phyloP scores from a whole-genome alignment of 345 rosid genomes.

The Euphorbia lathyris region DNA sequence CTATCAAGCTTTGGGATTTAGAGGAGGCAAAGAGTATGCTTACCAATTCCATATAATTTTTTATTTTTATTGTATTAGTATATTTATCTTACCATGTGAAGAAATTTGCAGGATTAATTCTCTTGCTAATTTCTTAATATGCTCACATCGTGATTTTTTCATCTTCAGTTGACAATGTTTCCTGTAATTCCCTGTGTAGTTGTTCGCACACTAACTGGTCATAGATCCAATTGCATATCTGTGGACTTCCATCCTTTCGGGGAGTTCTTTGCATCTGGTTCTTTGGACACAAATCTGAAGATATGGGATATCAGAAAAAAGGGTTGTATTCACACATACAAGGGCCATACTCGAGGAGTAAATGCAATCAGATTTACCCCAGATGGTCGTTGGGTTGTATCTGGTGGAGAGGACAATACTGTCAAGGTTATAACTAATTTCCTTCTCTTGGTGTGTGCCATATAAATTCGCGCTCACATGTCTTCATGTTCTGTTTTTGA shows the following conservation, averaged over 20 bases:
- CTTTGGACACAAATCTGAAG: constrained; percentile 94
- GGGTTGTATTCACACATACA: constrained; percentile 97
- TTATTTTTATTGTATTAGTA: not conserved
- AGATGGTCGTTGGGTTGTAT: constrained; percentile 99
- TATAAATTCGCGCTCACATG: not conserved
- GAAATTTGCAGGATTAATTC: not conserved
- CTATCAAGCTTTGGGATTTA: constrained; percentile 96
- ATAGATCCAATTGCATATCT: constrained; percentile 93
- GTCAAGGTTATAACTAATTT: constrained; percentile 63
- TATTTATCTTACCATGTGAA: not conserved
- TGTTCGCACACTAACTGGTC: constrained; percentile 94
- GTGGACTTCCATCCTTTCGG: constrained; percentile 99
- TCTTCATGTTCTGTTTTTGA: not conserved
- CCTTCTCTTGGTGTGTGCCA: constrained; percentile 7
- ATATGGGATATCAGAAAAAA: constrained; percentile 99
- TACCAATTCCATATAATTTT: constrained; percentile 10
- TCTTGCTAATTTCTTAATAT: not conserved
- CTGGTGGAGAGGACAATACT: constrained; percentile 95
- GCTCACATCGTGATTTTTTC: constrained; percentile 1
- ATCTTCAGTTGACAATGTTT: constrained; percentile 10
- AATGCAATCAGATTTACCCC: constrained; percentile 97
- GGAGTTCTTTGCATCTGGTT: constrained; percentile 98
- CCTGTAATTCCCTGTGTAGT: constrained; percentile 41
- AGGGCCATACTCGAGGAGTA: constrained; percentile 98
- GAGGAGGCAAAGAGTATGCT: constrained; percentile 95